Percentiles rank a stretch among this genome's conserved stretches.
Conservation (phyloP, 225 moss, liverwort and hornwort genomes). For the Rhytidiadelphus loreus region DNA sequence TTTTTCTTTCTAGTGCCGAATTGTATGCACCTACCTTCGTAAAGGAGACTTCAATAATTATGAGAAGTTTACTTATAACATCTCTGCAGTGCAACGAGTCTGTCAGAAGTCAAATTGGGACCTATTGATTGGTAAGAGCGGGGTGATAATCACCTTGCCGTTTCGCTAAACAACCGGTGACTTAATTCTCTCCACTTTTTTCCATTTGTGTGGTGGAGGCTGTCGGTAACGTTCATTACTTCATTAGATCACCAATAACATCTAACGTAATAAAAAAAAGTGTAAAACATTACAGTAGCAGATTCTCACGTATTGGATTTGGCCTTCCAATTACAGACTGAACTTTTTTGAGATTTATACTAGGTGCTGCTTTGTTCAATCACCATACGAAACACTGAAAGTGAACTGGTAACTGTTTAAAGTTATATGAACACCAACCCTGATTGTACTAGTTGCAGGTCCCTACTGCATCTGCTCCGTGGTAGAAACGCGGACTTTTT, state of each 20-base stretch:
- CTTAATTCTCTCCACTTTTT: not conserved
- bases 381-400: not conserved
- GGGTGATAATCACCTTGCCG: not conserved
- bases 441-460: too few species aligned
- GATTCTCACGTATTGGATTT: not conserved
- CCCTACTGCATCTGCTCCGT: not conserved
- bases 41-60: not conserved
- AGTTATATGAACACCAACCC: not conserved
- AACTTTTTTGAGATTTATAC: not conserved
- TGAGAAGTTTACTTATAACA: not conserved
- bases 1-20: not conserved
- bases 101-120: not conserved
- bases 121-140: not conserved
- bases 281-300: not conserved
- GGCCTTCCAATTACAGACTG: not conserved
- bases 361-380: not conserved
- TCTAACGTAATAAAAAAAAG: not conserved
- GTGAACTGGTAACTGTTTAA: not conserved
- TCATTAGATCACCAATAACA: not conserved
- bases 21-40: not conserved
- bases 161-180: not conserved
- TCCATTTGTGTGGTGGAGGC: not conserved
- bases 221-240: not conserved
- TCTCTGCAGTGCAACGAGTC: not conserved
- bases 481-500: not conserved